Conservation (phyloP, 805 yeast genomes). For the Ogataea populi-albae region DNA sequence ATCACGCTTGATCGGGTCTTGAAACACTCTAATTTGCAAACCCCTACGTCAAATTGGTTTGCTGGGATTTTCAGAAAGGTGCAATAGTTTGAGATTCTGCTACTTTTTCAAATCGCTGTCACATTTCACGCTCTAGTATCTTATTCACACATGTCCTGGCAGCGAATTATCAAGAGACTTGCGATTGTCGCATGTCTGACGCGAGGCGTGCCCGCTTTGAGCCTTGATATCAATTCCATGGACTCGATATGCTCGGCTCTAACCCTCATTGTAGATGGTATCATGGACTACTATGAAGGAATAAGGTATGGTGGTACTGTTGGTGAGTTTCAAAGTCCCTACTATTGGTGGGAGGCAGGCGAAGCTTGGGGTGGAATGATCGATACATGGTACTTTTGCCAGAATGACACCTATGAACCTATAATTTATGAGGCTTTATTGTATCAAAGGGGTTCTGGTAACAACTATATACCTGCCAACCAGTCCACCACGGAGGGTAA, state of each 20-base stretch:
- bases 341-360: slow-evolving; percentile 94
- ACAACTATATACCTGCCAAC: slow-evolving; percentile 75
- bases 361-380: slow-evolving; percentile 69
- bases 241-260: slow-evolving; percentile 46
- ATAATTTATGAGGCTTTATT: slow-evolving; percentile 57
- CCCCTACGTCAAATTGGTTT: too few relatives aligned
- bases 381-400: slow-evolving; percentile 70
- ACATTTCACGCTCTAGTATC: too few relatives aligned
- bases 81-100: too few relatives aligned
- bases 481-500: slow-evolving; percentile 86
- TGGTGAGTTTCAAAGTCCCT: slow-evolving; percentile 71
- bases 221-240: slow-evolving; percentile 19
- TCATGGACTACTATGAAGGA: slow-evolving; percentile 81
- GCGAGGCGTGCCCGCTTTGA: slow-evolving; percentile 3
- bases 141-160: too few relatives aligned
- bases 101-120: too few relatives aligned
- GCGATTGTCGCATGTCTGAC: slow-evolving; percentile 1
- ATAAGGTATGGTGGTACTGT: slow-evolving; percentile 59
- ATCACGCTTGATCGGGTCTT: too few relatives aligned
- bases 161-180: too few relatives aligned
- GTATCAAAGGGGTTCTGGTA: slow-evolving; percentile 61
- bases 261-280: slow-evolving; percentile 60
- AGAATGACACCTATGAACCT: slow-evolving; percentile 60
- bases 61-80: too few relatives aligned
- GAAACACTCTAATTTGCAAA: too few relatives aligned